phyloP scores from a whole-genome alignment of 1,284 basidiomycete species.

The Fomitopsis palustris region DNA sequence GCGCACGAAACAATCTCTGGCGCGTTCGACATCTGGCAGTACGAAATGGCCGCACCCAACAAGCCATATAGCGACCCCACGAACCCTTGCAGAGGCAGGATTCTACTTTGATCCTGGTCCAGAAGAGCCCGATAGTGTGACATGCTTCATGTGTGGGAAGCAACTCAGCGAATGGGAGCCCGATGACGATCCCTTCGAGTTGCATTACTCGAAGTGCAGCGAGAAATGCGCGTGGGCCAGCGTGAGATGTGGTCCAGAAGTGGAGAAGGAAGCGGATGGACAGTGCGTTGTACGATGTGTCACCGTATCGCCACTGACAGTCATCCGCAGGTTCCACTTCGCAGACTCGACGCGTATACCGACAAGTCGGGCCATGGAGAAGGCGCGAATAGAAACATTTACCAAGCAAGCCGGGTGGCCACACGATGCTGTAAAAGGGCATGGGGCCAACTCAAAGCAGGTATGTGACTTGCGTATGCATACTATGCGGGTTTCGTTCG shows the following conservation, averaged over 20 bases:
- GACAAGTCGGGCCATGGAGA: constrained; percentile 61
- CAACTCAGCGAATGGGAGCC: constrained; percentile 76
- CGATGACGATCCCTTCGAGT: constrained; percentile 76
- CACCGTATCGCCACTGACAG: neutral
- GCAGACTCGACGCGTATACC: constrained; percentile 59
- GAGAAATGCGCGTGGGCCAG: constrained; percentile 73
- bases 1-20: constrained; percentile 35
- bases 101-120: constrained; percentile 73
- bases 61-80: constrained; percentile 60
- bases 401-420: constrained; percentile 60
- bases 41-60: constrained; percentile 69
- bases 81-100: constrained; percentile 74
- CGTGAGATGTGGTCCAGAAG: constrained; percentile 61
- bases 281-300: constrained; percentile 38
- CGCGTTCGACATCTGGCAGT: constrained; percentile 28
- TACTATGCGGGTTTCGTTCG: too few relatives aligned
- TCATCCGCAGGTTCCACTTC: constrained; percentile 29
- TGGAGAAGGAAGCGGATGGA: constrained; percentile 52
- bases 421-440: constrained; percentile 60
- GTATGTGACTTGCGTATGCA: constrained; percentile 38
- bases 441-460: constrained; percentile 67
- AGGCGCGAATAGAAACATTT: constrained; percentile 69
- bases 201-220: constrained; percentile 67
- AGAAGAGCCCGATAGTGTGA: constrained; percentile 63
- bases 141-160: constrained; percentile 76